Conservation (phyloP, 805 yeast species). For the Teunomyces gatunensis region DNA sequence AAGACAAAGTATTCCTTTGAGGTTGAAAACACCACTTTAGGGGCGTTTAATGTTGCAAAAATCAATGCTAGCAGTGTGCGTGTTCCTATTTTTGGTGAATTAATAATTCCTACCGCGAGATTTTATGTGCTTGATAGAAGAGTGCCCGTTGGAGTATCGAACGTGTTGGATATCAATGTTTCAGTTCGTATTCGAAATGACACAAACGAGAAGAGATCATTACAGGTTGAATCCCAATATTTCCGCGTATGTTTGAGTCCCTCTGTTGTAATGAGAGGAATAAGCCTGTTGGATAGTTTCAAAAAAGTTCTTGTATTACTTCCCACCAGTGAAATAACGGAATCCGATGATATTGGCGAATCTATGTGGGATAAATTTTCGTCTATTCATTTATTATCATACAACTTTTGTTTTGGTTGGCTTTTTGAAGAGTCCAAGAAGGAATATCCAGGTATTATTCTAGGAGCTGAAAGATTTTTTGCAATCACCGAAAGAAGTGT, state of each 20-base stretch:
- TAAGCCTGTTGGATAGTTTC: slow-evolving; percentile 31
- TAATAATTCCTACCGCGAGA: slow-evolving; percentile 41
- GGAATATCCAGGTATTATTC: slow-evolving; percentile 65
- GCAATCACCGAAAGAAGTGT: slow-evolving; percentile 57
- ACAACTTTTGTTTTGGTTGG: slow-evolving; percentile 78
- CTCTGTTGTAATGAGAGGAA: slow-evolving; percentile 38
- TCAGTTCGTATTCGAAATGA: slow-evolving; percentile 43
- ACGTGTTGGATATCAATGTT: slow-evolving; percentile 44
- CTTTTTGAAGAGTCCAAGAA: slow-evolving; percentile 49
- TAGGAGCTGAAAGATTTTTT: slow-evolving; percentile 74
- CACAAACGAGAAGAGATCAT: slow-evolving; percentile 33
- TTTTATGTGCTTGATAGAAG: slow-evolving; percentile 38
- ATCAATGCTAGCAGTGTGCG: slow-evolving; percentile 1
- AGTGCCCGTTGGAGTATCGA: slow-evolving; percentile 42
- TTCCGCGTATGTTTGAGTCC: slow-evolving; percentile 61
- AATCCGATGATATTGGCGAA: neutral
- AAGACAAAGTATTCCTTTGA: slow-evolving; percentile 35
- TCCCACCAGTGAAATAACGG: neutral
- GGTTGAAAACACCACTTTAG: slow-evolving; percentile 27
- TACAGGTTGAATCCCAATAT: slow-evolving; percentile 58
- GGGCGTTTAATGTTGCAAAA: slow-evolving; percentile 22
- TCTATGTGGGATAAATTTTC: slow-evolving; percentile 28
- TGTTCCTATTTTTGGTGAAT: slow-evolving; percentile 37
- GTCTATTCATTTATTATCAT: slow-evolving; percentile 57
- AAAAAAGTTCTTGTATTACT: neutral